These are phyloP conservation scores for Sugiyamaella sp. DNA, from an alignment of 1,139 yeast genomes.

Conservation along the genomic window DNA sequence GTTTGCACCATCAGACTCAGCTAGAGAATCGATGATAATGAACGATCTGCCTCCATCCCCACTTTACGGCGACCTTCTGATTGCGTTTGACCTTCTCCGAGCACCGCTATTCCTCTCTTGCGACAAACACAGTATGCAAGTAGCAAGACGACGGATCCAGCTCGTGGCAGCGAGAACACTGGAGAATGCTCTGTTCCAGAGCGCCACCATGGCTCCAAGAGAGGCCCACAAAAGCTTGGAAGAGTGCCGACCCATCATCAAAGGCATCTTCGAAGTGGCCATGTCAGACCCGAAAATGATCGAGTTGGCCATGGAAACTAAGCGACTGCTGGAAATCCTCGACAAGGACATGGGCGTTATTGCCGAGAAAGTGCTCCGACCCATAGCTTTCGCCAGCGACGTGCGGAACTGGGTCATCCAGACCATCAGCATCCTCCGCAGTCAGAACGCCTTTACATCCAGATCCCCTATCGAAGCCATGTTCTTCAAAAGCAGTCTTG, in stretches of 20 bases:
- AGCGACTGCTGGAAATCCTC: conserved; percentile 25
- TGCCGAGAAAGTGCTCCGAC: conserved; percentile 24
- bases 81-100: conserved; percentile 12
- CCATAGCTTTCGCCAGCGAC: conserved; percentile 32
- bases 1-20: conserved; percentile 1
- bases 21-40: conserved; percentile 2
- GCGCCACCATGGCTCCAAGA: conserved; percentile 12
- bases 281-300: conserved; percentile 10
- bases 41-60: conserved; percentile 28
- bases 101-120: conserved; percentile 28
- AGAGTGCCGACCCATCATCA: conserved; percentile 24
- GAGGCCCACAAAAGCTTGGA: conserved; percentile 21
- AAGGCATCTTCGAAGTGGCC: conserved; percentile 19
- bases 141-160: conserved; percentile 33
- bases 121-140: conserved; percentile 27
- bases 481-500: conserved; percentile 12
- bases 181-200: conserved; percentile 26
- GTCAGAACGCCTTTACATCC: conserved; percentile 32
- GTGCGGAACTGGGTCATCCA: conserved; percentile 35
- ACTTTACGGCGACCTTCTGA: conserved; percentile 27
- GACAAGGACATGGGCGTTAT: conserved; percentile 27
- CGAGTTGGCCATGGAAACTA: conserved; percentile 25
- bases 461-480: conserved; percentile 31
- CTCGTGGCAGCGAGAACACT: conserved; percentile 31
- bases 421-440: conserved; percentile 32